Evolutionary conservation across 1,284 basidiomycete genomes (phyloP).

Genomic region (Rhodotorula sp.): DNA sequence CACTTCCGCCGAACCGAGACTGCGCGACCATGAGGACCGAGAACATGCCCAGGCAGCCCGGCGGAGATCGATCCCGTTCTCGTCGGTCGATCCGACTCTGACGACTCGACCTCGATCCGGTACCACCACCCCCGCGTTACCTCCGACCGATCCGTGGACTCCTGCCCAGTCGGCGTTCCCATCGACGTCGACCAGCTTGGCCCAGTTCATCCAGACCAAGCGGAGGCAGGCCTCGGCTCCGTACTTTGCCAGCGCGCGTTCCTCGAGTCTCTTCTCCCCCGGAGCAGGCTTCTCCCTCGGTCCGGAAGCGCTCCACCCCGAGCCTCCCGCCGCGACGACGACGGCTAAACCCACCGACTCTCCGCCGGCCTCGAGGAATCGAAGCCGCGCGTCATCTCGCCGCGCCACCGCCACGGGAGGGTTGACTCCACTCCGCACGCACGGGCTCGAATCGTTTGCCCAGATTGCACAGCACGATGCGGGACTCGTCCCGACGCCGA

Average conservation of each 20-base stretch:
- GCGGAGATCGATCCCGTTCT: constrained; percentile 7
- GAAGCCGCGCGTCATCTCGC: constrained; percentile 6
- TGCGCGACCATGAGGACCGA: neutral
- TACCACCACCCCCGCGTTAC: constrained; percentile 3
- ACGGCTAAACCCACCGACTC: neutral
- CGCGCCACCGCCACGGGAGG: constrained; percentile 24
- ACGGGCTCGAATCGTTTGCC: constrained; percentile 6
- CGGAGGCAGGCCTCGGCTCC: constrained; percentile 42
- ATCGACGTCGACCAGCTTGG: constrained; percentile 22
- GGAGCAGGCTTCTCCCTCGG: constrained; percentile 26
- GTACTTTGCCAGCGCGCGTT: constrained; percentile 32
- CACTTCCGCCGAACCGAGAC: neutral
- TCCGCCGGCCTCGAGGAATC: constrained; percentile 10
- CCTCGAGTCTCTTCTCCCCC: constrained; percentile 12
- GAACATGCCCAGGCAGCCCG: neutral
- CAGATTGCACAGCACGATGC: constrained; percentile 2
- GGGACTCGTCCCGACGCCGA: constrained; percentile 40
- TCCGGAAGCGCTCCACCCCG: neutral
- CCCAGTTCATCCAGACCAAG: constrained; percentile 42
- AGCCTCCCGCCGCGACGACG: no score
- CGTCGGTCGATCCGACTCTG: constrained; percentile 4
- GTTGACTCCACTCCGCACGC: constrained; percentile 8
- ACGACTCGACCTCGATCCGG: neutral
- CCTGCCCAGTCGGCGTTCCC: constrained; percentile 22
- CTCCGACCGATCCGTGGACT: constrained; percentile 12